Base-by-base conservation (phyloP, 2,329 filamentous ascomycete genomes). In the Hypoxylon sp. region DNA sequence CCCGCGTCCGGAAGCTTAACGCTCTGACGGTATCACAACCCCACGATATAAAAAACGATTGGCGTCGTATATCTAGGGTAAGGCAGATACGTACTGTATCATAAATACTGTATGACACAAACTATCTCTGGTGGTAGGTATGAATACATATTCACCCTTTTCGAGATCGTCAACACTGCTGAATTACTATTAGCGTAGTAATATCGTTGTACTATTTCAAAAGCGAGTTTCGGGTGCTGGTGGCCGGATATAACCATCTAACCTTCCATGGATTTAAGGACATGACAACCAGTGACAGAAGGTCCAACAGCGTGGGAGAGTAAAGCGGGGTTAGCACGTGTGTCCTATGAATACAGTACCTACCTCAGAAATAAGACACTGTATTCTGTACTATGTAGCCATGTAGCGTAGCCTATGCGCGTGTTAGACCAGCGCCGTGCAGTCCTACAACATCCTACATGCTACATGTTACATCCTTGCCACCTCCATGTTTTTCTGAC, bases 251-350 rank as follows among this genome's bases (percentile, higher is more conserved):
- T 57, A 55, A 51, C 32, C 32, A 51, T 36, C 29, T 25, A 15
- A 21, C 37, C 16, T 26, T 35, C 26, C 7, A 19, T 26, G 27
- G 16, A 5, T 12, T 27, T 29, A 11, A 26, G 11, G 17, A 21
- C 38, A 41, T 34, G 13, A 12, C 35, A 48, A 20, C 48, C 44
- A 50, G 35, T 50, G 21, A 5, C 21, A 25, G 21, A 5, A 25
- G 21, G 21, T 25, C 25, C 16, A 31, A 15, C 31, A 38, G 29
- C 25, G 38, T 34, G 48, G 49, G 32, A 52, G 32, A 51, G 44
- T 35, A 51, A 50, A 58, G 55, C 51, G 55, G 51, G 51, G 47
- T n/a, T 55, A 55, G 51, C 55, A 55, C 55, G 47, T 55, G 55
- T 55, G 29, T 31, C 17, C 31, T n/a, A 9, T 16, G 8, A 15